These are phyloP conservation scores for Fusarium tanahbumbuense DNA, from an alignment of 2,329 filamentous ascomycete genomes.

Conservation along the genomic window DNA sequence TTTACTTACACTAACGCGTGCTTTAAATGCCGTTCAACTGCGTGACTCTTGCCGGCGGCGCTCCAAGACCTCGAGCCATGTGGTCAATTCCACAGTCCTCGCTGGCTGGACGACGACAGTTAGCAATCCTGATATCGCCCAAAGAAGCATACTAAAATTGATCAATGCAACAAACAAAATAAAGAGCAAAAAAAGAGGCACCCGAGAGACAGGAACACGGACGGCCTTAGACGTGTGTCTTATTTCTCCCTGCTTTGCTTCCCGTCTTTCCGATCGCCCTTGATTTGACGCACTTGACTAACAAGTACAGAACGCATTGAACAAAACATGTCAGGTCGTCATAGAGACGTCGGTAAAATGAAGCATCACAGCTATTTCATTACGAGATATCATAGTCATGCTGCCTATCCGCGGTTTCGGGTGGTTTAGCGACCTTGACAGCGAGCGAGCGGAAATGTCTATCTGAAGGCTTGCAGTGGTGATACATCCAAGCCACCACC, in stretches of 20 bases:
- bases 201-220: neutral
- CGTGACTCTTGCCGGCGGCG: slow-evolving; percentile 3
- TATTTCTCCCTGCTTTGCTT: slow-evolving; percentile 21
- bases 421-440: neutral
- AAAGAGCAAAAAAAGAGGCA: neutral
- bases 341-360: neutral
- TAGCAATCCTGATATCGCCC: neutral
- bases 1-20: neutral
- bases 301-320: neutral
- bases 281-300: neutral
- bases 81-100: slow-evolving; percentile 7
- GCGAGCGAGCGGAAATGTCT: neutral
- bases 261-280: slow-evolving; percentile 1
- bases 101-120: slow-evolving; percentile 26
- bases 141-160: neutral
- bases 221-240: slow-evolving; percentile 16
- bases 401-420: neutral
- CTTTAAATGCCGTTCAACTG: neutral
- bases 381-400: slow-evolving; percentile 2
- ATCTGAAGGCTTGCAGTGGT: slow-evolving; percentile 1
- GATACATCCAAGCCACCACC: slow-evolving; percentile 7
- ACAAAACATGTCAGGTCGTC: neutral
- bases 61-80: neutral
- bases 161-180: neutral
- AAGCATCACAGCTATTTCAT: neutral